phyloP scores from a whole-genome alignment of 805 yeast genomes.

The Myxozyma mucilagina region DNA sequence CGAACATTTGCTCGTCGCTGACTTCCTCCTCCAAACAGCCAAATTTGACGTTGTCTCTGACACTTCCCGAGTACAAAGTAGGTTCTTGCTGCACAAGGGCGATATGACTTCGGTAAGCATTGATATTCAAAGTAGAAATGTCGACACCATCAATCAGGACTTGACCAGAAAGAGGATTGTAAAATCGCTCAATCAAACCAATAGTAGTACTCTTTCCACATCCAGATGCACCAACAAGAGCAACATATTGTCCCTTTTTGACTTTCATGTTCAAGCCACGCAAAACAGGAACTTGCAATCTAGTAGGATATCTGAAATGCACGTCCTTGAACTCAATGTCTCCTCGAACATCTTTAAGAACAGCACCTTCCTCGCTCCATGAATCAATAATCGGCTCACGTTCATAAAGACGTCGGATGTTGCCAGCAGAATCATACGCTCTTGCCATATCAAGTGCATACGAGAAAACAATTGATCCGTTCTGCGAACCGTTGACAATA shows the following conservation, averaged over 20 bases:
- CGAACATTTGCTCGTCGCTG: conserved; percentile 41
- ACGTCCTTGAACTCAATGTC: conserved; percentile 51
- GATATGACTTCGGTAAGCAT: conserved; percentile 52
- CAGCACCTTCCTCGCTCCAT: conserved; percentile 38
- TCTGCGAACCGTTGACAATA: conserved; percentile 46
- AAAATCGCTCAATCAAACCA: conserved; percentile 49
- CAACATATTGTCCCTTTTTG: conserved; percentile 83
- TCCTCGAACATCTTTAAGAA: conserved; percentile 45
- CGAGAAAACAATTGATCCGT: conserved; percentile 46
- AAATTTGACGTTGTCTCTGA: conserved; percentile 68
- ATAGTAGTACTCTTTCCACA: conserved; percentile 48
- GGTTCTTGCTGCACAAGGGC: conserved; percentile 65
- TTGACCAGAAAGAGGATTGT: conserved; percentile 21
- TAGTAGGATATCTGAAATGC: conserved; percentile 39
- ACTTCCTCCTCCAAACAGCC: conserved; percentile 38
- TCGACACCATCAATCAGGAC: conserved; percentile 28
- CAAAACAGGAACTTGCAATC: conserved; percentile 37
- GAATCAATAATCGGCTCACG: conserved; percentile 43
- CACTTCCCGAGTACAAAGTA: conserved; percentile 72
- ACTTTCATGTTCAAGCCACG: conserved; percentile 34
- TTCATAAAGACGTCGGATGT: conserved; percentile 40
- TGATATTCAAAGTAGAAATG: conserved; percentile 43
- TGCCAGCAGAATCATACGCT: conserved; percentile 44
- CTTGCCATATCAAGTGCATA: conserved; percentile 49
- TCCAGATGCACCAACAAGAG: conserved; percentile 89